Evolutionary conservation across 371 early-diverging fungal genomes (phyloP), one percentile per base, ranked within the genome.

Genomic region (Mucor lusitanicus): DNA sequence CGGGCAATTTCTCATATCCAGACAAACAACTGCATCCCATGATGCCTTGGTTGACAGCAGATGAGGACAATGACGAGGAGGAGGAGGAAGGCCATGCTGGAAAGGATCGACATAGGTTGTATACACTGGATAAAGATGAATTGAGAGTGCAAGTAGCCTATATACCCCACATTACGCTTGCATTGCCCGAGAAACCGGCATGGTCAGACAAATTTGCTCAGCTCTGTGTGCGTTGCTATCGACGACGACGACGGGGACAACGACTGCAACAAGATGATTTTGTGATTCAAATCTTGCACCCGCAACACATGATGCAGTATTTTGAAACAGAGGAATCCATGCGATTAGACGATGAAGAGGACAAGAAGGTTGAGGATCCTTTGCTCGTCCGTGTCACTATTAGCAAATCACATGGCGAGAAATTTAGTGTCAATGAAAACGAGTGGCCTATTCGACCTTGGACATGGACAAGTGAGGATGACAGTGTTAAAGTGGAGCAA

Each of bases 401-500:
- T 11, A 6, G 33, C 46, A 35, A 32, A 59, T 55, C 71, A 25
- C 11, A 27, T 12, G 9, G 25, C 37, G 37, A 30, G 0, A 23
- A 44, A 50, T 72, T 68, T 15, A 59, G 50, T 23, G 73, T 81
- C 12, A 74, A 78, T 60, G 64, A 73, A n/a, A 76, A 71, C 27
- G 70, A 70, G 7, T 78, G 81, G 81, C 81, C 81, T 0, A 54
- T 80, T 15, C 64, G 67, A 40, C 40, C 60, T 8, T 72, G 68
- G 59, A 39, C 28, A 39, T 21, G 66, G 37, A 15, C 65, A 59
- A 64, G 63, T 23, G 73, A 78, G 35, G 84, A 76, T 0, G 77
- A 80, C 17, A 82, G 79, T 3, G 79, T 76, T 21, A 82, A 78
- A 28, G 83, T 75, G 0, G 77, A 79, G 19, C 80, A 80, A 4